Percentiles rank a stretch among this genome's conserved stretches.
Conservation (phyloP, 2,329 filamentous ascomycete species). For the Sporothrix sp. region DNA sequence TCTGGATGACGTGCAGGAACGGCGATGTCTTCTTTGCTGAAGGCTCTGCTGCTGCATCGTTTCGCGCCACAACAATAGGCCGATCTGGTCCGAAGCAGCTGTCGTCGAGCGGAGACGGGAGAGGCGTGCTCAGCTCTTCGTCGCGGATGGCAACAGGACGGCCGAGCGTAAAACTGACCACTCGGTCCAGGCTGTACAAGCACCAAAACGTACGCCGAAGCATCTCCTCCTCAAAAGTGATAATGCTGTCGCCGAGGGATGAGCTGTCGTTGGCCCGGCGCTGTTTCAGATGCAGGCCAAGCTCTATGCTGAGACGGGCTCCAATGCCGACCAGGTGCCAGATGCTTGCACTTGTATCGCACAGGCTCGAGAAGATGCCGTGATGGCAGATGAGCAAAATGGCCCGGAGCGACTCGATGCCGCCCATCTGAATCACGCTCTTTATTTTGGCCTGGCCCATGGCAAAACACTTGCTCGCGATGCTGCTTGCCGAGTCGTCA, state of each 20-base stretch:
- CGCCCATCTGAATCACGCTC: background rate
- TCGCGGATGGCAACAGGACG: constrained; percentile 12
- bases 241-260: no score
- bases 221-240: constrained; percentile 11
- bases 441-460: constrained; percentile 1
- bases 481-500: constrained; percentile 2
- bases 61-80: background rate
- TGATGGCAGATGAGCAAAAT: constrained; percentile 12
- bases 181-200: constrained; percentile 14
- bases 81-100: constrained; percentile 7
- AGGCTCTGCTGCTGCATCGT: background rate
- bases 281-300: constrained; percentile 12
- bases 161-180: constrained; percentile 11
- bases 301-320: constrained; percentile 12
- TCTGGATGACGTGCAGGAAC: background rate
- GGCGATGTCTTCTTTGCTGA: background rate
- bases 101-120: constrained; percentile 13
- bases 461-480: background rate
- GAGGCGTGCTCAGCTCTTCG: constrained; percentile 12
- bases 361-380: constrained; percentile 10
- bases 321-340: constrained; percentile 12
- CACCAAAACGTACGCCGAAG: constrained; percentile 13
- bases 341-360: constrained; percentile 11
- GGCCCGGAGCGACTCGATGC: constrained; percentile 2
- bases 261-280: background rate